These are phyloP conservation scores for Syncephalastrum monosporum DNA, from an alignment of 371 early-diverging fungal species.

Conservation along the genomic window DNA sequence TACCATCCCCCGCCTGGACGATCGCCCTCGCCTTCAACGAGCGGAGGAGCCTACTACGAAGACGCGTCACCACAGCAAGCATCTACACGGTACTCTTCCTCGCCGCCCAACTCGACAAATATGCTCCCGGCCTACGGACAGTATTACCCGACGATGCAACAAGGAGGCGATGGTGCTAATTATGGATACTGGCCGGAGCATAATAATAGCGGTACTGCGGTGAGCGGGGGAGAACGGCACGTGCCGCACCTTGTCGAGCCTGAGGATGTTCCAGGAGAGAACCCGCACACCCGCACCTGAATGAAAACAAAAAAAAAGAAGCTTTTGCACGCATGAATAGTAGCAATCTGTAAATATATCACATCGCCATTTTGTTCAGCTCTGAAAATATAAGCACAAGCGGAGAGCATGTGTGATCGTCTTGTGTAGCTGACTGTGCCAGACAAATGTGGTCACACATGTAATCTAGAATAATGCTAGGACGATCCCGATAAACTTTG, in stretches of 20 bases:
- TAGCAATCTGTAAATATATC: too few relatives aligned
- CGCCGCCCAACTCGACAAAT: slow-evolving; percentile 1
- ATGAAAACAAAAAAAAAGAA: too few relatives aligned
- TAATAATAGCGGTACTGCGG: not conserved
- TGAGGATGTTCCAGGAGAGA: too few relatives aligned
- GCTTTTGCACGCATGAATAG: too few relatives aligned
- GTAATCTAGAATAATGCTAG: too few relatives aligned
- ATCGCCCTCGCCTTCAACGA: not conserved
- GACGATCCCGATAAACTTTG: too few relatives aligned
- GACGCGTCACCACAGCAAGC: slow-evolving; percentile 7
- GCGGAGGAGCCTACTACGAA: slow-evolving; percentile 9
- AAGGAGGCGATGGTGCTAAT: not conserved
- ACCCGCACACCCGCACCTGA: too few relatives aligned
- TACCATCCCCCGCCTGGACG: not conserved
- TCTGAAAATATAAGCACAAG: too few relatives aligned
- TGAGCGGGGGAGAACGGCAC: slow-evolving; percentile 10
- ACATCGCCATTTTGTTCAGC: too few relatives aligned
- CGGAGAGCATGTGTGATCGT: too few relatives aligned
- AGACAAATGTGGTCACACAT: too few relatives aligned
- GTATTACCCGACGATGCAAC: slow-evolving; percentile 4
- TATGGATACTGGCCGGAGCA: slow-evolving; percentile 12
- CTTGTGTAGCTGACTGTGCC: too few relatives aligned
- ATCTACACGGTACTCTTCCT: slow-evolving; percentile 2
- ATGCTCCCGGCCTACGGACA: slow-evolving; percentile 2
- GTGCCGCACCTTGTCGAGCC: slow-evolving; percentile 11